phyloP scores from a whole-genome alignment of 2,329 filamentous ascomycete species.

The Fusarium piperis region DNA sequence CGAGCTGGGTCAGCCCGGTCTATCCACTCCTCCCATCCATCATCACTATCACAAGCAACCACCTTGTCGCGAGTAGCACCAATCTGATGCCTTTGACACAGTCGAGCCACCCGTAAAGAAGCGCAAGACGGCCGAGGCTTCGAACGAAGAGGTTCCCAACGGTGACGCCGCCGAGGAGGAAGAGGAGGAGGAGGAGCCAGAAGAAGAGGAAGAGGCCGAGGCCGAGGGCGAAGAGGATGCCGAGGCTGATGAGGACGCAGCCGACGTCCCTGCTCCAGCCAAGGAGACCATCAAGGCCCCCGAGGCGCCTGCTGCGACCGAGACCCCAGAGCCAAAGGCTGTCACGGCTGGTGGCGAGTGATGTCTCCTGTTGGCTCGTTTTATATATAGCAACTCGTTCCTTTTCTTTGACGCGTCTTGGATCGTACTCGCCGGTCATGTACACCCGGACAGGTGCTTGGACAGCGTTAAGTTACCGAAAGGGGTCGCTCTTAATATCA shows the following conservation, averaged over 20 bases:
- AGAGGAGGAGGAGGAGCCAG: conserved; percentile 49
- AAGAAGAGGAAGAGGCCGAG: conserved; percentile 44
- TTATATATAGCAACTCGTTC: conserved; percentile 20
- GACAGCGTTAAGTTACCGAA: not conserved
- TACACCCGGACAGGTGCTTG: not conserved
- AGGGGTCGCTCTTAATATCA: not conserved
- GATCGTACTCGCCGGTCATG: not conserved
- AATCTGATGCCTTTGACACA: conserved; percentile 2
- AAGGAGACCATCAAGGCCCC: conserved; percentile 37
- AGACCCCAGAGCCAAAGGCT: conserved; percentile 43
- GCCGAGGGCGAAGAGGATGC: conserved; percentile 40
- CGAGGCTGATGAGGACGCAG: conserved; percentile 40
- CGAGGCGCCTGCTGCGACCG: conserved; percentile 33
- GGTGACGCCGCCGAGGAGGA: conserved; percentile 48
- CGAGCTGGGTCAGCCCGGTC: conserved; percentile 15
- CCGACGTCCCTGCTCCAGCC: conserved; percentile 30
- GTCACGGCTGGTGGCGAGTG: conserved; percentile 44
- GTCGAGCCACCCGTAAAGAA: conserved; percentile 57
- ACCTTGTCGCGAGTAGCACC: not conserved
- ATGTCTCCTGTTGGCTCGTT: conserved; percentile 1
- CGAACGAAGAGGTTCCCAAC: conserved; percentile 45
- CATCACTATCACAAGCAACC: not conserved
- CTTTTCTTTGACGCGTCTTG: not conserved
- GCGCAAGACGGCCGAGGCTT: conserved; percentile 56
- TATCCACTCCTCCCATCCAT: not conserved